Conservation (phyloP, 106 monocot species). For the Apostasia shenzhenica region DNA sequence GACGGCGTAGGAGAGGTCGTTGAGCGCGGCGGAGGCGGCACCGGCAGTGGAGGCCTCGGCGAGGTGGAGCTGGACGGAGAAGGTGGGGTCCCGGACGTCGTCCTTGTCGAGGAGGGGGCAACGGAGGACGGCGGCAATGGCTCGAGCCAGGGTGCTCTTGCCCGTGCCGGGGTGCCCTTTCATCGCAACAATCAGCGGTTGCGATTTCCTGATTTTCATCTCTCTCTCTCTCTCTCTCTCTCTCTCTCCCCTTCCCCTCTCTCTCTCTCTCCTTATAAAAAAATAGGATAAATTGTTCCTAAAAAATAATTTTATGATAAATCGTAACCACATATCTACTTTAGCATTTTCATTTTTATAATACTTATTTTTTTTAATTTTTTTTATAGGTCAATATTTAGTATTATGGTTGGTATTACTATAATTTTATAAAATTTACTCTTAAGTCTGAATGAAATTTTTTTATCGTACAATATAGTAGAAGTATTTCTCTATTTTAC, state of each 20-base stretch:
- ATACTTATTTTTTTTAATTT: no score
- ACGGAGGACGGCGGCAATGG: slow-evolving; percentile 45
- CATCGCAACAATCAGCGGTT: slow-evolving; percentile 70
- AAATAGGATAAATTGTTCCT: no score
- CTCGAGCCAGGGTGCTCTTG: slow-evolving; percentile 71
- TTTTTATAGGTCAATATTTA: no score
- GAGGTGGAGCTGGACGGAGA: slow-evolving; percentile 31
- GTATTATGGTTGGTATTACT: no score
- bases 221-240: slow-evolving; percentile 5
- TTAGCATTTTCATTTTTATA: no score
- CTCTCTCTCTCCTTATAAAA: no score
- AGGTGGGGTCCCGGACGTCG: slow-evolving; percentile 74
- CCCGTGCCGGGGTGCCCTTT: slow-evolving; percentile 96
- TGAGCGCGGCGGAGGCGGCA: slow-evolving; percentile 27
- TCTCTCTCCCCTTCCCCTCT: neutral
- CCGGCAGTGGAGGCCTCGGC: neutral
- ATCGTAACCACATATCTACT: no score
- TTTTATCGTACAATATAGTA: no score
- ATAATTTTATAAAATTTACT: no score
- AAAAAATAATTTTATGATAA: no score
- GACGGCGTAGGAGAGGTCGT: slow-evolving; percentile 85
- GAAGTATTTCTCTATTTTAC: no score
- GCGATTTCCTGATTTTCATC: slow-evolving; percentile 1
- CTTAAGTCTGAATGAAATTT: no score
- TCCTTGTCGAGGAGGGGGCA: slow-evolving; percentile 95